Conservation (phyloP, 768 basidiomycete species). For the Hemileccinum rubropunctum region DNA sequence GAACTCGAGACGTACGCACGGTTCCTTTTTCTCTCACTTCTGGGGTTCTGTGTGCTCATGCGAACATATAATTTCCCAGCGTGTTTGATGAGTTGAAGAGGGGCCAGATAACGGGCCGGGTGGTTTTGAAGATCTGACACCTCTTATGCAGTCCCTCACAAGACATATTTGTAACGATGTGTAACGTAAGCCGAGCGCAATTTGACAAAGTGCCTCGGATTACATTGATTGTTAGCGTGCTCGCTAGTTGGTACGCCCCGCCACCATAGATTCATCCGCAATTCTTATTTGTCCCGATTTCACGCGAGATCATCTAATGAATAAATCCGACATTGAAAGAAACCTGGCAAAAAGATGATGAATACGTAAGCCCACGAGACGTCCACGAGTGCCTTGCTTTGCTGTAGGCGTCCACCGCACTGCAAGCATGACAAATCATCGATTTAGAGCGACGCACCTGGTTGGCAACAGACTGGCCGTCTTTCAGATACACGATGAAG, state of each 20-base stretch:
- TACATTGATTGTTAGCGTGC: background rate
- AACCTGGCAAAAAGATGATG: too few species aligned
- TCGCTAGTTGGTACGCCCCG: too few species aligned
- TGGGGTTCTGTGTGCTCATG: background rate
- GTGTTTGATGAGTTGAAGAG: slow-evolving; percentile 20
- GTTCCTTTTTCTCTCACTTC: background rate
- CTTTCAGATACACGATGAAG: slow-evolving; percentile 18
- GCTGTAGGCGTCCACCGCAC: slow-evolving; percentile 18
- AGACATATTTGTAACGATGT: background rate
- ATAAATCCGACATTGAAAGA: too few species aligned
- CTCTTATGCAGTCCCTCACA: too few species aligned
- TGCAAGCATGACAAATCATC: too few species aligned
- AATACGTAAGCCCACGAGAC: too few species aligned
- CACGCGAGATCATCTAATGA: too few species aligned
- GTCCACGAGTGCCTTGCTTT: slow-evolving; percentile 10
- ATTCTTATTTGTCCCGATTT: too few species aligned
- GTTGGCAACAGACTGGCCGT: slow-evolving; percentile 13
- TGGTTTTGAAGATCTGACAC: slow-evolving; percentile 21
- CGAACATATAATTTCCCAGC: background rate
- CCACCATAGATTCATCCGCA: too few species aligned
- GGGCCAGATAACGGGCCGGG: slow-evolving; percentile 18
- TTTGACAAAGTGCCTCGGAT: background rate
- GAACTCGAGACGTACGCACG: slow-evolving; percentile 27
- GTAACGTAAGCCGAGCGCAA: too few species aligned
- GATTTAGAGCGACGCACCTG: slow-evolving; percentile 2